Evolutionary conservation across 2,329 filamentous ascomycete species (phyloP).

Genomic region (Hypoxylon sp.): DNA sequence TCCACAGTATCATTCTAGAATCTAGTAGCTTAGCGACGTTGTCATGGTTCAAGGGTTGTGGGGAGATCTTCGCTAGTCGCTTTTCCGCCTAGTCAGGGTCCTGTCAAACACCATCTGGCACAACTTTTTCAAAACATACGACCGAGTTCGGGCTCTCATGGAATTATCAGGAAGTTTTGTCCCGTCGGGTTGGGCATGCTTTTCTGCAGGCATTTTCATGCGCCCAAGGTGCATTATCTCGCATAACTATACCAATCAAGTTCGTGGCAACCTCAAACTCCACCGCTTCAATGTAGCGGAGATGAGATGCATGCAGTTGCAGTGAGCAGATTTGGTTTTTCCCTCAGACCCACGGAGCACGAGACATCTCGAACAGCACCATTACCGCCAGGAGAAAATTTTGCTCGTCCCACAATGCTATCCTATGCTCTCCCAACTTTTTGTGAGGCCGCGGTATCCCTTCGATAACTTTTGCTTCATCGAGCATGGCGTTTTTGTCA

Average conservation of each 20-base stretch:
- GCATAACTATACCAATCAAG: constrained; percentile 16
- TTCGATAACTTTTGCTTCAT: constrained; percentile 9
- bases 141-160: constrained; percentile 25
- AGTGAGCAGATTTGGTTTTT: background rate
- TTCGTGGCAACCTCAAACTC: constrained; percentile 2
- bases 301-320: constrained; percentile 11
- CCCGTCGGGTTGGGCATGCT: background rate
- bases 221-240: constrained; percentile 27
- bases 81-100: constrained; percentile 14
- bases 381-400: constrained; percentile 13
- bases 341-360: constrained; percentile 17
- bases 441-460: constrained; percentile 1
- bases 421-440: constrained; percentile 8
- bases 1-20: constrained; percentile 31
- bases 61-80: constrained; percentile 8
- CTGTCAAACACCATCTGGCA: constrained; percentile 14
- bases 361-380: constrained; percentile 9
- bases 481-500: too few relatives aligned
- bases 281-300: constrained; percentile 5
- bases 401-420: constrained; percentile 19
- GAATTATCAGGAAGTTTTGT: constrained; percentile 4
- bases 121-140: constrained; percentile 4
- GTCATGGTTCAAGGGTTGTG: constrained; percentile 16
- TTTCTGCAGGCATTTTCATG: constrained; percentile 1
- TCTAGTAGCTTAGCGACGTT: constrained; percentile 14